Conservation (phyloP, 805 yeast genomes). For the Brettanomyces custersianus region DNA sequence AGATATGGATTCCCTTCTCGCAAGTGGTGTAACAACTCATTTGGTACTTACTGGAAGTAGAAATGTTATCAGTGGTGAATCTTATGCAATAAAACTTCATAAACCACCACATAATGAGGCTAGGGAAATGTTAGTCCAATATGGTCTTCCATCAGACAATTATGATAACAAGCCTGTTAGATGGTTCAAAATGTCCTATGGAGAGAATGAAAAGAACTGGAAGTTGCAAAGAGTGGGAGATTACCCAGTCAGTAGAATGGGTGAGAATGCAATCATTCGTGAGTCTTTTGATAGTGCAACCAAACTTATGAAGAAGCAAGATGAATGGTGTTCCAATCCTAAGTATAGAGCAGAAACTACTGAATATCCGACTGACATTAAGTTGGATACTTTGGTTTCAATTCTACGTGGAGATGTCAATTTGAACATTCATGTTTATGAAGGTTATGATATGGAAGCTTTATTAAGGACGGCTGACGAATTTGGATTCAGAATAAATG, state of each 20-base stretch:
- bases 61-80: slow-evolving; percentile 2
- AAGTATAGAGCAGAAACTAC: neutral
- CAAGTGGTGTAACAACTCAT: slow-evolving; percentile 2
- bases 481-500: slow-evolving; percentile 1
- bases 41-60: slow-evolving; percentile 3
- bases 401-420: slow-evolving; percentile 3
- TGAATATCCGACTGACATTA: slow-evolving; percentile 2
- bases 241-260: slow-evolving; percentile 3
- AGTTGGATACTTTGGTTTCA: neutral
- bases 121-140: slow-evolving; percentile 1
- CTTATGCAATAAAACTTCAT: slow-evolving; percentile 2
- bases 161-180: slow-evolving; percentile 1
- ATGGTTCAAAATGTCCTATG: slow-evolving; percentile 3
- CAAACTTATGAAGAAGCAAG: neutral
- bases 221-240: slow-evolving; percentile 1
- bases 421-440: slow-evolving; percentile 2
- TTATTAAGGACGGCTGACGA: slow-evolving; percentile 2
- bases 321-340: slow-evolving; percentile 1
- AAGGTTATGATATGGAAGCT: slow-evolving; percentile 3
- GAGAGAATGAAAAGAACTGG: slow-evolving; percentile 3
- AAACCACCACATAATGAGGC: slow-evolving; percentile 1
- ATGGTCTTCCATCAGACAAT: neutral
- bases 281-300: neutral
- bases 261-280: slow-evolving; percentile 1
- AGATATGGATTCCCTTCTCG: slow-evolving; percentile 2